These are phyloP conservation scores for Tillandsia leiboldiana DNA, from an alignment of 176 grass and related monocot genomes.

Conservation along the genomic window DNA sequence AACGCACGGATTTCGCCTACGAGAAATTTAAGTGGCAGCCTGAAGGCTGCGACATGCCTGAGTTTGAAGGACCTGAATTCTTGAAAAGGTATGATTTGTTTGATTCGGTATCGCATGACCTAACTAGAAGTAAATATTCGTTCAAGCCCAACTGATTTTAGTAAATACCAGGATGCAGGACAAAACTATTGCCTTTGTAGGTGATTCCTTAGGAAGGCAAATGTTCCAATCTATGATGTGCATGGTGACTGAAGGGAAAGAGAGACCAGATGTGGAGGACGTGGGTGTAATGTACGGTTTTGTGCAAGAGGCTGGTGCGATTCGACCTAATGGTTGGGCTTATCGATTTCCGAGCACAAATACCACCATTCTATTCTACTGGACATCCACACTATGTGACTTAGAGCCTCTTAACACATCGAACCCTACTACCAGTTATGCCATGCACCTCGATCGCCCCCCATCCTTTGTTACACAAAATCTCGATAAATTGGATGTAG, in stretches of 20 bases:
- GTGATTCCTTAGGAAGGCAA: slow-evolving; percentile 85
- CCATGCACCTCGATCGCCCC: slow-evolving; percentile 79
- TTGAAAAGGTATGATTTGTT: slow-evolving; percentile 53
- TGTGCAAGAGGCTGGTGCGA: slow-evolving; percentile 28
- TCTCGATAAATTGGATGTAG: slow-evolving; percentile 57
- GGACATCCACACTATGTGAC: slow-evolving; percentile 77
- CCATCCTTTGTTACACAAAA: slow-evolving; percentile 55
- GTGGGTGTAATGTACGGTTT: slow-evolving; percentile 52
- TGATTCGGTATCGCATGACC: background rate
- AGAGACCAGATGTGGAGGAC: slow-evolving; percentile 50
- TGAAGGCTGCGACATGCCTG: slow-evolving; percentile 58
- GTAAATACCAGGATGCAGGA: slow-evolving; percentile 77
- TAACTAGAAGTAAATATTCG: slow-evolving; percentile 14
- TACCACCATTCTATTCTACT: slow-evolving; percentile 81
- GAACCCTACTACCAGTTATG: slow-evolving; percentile 48
- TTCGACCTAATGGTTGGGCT: slow-evolving; percentile 80
- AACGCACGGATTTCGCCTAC: slow-evolving; percentile 64
- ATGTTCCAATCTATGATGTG: slow-evolving; percentile 98
- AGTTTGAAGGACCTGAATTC: slow-evolving; percentile 57
- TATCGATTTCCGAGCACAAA: slow-evolving; percentile 68
- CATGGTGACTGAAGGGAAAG: slow-evolving; percentile 56
- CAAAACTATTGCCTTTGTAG: slow-evolving; percentile 82
- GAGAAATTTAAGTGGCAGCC: slow-evolving; percentile 85
- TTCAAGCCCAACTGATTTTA: slow-evolving; percentile 27
- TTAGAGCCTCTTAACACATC: slow-evolving; percentile 62